phyloP scores from a whole-genome alignment of 2,329 filamentous ascomycete genomes.

The Apiospora saccharicola region DNA sequence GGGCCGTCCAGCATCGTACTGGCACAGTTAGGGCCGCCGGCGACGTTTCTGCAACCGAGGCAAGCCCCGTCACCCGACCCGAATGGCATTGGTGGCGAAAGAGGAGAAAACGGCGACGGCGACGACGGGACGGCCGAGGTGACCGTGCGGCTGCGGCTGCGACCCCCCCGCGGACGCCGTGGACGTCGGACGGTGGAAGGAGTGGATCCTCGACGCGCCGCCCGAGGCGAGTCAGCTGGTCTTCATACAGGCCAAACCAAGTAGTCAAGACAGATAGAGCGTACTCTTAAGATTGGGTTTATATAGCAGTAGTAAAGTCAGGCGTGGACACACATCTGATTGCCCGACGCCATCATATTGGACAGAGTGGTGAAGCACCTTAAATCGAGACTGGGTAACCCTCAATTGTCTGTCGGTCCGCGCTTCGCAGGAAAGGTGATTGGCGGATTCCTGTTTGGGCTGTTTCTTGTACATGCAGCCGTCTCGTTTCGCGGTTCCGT shows the following conservation, averaged over 20 bases:
- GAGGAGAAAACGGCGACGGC: neutral
- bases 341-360: neutral
- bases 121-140: neutral
- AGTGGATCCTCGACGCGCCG: constrained; percentile 25
- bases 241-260: neutral
- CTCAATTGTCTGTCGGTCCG: no score
- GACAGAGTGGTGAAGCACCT: neutral
- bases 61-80: no score
- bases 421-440: neutral
- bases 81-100: neutral
- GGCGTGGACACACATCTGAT: neutral
- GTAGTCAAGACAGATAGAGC: neutral
- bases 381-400: neutral
- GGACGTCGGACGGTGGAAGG: constrained; percentile 18
- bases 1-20: constrained; percentile 20
- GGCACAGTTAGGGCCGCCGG: neutral
- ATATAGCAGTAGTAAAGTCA: neutral
- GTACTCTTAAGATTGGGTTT: neutral
- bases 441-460: neutral
- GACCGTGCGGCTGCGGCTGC: constrained; percentile 9
- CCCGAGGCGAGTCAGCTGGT: constrained; percentile 22
- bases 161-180: neutral
- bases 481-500: neutral
- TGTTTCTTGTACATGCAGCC: neutral
- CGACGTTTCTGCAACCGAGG: no score